Evolutionary conservation across 805 yeast species (phyloP), one percentile per base, ranked within the genome.

Genomic region (Brettanomyces custersianus): DNA sequence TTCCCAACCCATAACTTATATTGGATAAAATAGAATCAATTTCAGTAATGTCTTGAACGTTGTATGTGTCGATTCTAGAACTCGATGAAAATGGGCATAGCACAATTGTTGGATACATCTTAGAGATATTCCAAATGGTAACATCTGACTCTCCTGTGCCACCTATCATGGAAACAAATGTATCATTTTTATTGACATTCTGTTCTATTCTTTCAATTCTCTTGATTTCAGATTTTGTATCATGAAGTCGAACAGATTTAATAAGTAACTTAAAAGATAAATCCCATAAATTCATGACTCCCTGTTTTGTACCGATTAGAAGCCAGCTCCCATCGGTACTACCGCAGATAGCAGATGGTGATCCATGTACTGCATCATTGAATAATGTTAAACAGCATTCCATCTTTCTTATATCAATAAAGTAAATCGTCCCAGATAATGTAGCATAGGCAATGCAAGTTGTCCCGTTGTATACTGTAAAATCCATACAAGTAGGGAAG

Each of bases 241-340:
- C 37, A 31, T 66, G 70, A 31, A 85, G 66, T 8, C 70, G 68
- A 76, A 86, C 81, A 1, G 79, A 63, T 41, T 71, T 77, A 24
- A 85, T 60, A 29, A 70, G 60, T 0, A 80, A 40, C 24, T 66
- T 66, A 52, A 86, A 84, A 36, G 94, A 62, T 24, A 83, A 44
- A 54, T 87, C 96, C 94, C 95, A 87, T 12, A 90, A 57, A 43
- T 76, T 77, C 21, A 92, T 51, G 1, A 79, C 60, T 1, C 96
- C 96, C 27, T 69, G 70, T 0, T 72, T 60, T 0, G 96, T 84
- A 0, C 96, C 96, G 2, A 80, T 51, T 7, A 84, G 53, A 1
- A 84, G 52, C 85, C 95, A 85, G 4, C 70, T 60, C 25, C 51
- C 55, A 12, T 65, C 59, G 0, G 59, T 54, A 36, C 79, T 81